Conservation (phyloP, 176 grass and related monocot species). For the Tillandsia leiboldiana region DNA sequence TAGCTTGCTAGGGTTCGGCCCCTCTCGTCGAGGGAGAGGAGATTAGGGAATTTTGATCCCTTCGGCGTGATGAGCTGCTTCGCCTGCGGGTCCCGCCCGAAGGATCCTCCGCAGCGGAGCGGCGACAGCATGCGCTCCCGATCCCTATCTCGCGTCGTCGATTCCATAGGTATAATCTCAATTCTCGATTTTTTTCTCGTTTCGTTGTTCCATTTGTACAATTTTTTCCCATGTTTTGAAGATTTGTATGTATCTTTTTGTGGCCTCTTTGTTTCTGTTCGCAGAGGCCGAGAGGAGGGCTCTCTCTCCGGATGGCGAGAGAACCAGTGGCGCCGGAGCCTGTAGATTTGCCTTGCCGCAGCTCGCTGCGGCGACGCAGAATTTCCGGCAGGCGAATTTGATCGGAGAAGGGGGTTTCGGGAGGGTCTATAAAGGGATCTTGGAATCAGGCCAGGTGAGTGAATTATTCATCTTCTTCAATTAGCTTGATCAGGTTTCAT, state of each 20-base stretch:
- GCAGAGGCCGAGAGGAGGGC: conserved; percentile 17
- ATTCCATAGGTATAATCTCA: conserved; percentile 19
- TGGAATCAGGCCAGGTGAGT: background rate
- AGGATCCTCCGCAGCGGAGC: background rate
- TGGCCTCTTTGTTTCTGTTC: background rate
- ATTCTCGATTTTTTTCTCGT: background rate
- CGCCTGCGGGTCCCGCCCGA: conserved; percentile 11
- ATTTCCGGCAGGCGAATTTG: background rate
- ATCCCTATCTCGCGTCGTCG: conserved; percentile 11
- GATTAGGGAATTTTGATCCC: no score
- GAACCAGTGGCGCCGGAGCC: background rate
- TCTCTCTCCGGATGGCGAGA: conserved; percentile 7
- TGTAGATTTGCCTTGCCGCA: background rate
- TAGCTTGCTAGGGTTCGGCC: background rate
- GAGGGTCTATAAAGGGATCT: background rate
- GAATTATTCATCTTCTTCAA: background rate
- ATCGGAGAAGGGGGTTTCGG: conserved; percentile 6
- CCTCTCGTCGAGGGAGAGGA: background rate
- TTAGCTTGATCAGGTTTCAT: background rate
- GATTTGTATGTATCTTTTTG: no score
- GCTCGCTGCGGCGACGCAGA: background rate
- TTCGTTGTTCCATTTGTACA: background rate
- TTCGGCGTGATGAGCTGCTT: conserved; percentile 36
- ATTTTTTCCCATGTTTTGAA: background rate
- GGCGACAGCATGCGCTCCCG: background rate